Percentiles rank a stretch among this genome's conserved stretches.
Evolutionary conservation across 768 basidiomycete species (phyloP).

Genomic region (Agrocybe praecox): DNA sequence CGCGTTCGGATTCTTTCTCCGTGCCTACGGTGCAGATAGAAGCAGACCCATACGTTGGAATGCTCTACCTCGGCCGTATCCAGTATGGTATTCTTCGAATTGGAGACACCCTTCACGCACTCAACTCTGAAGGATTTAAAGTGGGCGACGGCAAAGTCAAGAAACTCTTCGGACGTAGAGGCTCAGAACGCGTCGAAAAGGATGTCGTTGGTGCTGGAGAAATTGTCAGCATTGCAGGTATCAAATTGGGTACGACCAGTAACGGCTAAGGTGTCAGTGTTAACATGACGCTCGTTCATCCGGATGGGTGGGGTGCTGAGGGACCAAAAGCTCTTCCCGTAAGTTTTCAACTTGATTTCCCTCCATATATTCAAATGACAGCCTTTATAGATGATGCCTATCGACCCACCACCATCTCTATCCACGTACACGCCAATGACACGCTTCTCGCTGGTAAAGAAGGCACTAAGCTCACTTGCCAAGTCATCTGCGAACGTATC

Average conservation of each 20-base stretch:
- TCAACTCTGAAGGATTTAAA: constrained; percentile 44
- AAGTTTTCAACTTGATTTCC: no score
- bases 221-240: constrained; percentile 50
- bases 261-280: constrained; percentile 37
- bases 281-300: constrained; percentile 44
- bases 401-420: constrained; percentile 55
- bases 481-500: constrained; percentile 48
- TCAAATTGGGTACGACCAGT: constrained; percentile 27
- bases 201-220: constrained; percentile 48
- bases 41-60: constrained; percentile 51
- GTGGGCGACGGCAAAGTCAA: constrained; percentile 54
- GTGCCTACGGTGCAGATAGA: constrained; percentile 56
- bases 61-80: constrained; percentile 48
- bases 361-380: no score
- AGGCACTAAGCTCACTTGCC: constrained; percentile 51
- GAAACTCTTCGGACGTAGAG: constrained; percentile 40
- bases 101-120: constrained; percentile 40
- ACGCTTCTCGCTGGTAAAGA: constrained; percentile 49
- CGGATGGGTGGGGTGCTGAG: constrained; percentile 44
- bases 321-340: constrained; percentile 39
- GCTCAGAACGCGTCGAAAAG: constrained; percentile 45
- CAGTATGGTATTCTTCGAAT: constrained; percentile 41
- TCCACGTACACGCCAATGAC: constrained; percentile 49
- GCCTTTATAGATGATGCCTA: constrained; percentile 36
- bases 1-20: constrained; percentile 41